phyloP scores from a whole-genome alignment of 2,329 filamentous ascomycete genomes.

The Alternaria sp. region DNA sequence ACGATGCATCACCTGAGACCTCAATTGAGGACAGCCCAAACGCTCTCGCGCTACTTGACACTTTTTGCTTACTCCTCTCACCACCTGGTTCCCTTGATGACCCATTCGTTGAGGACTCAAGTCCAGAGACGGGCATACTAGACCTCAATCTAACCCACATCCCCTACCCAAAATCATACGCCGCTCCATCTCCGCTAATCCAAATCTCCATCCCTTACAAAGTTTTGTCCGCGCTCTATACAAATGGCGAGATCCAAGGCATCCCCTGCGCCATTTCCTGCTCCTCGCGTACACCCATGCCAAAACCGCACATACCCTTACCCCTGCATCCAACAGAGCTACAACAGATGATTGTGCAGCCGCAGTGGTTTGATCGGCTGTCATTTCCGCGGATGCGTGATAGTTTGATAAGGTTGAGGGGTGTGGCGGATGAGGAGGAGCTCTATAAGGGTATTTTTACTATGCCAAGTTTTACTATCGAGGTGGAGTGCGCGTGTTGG shows the following conservation, averaged over 20 bases:
- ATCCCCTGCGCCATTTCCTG: conserved; percentile 38
- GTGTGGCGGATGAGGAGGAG: conserved; percentile 51
- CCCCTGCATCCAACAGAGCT: conserved; percentile 47
- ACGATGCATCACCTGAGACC: not conserved
- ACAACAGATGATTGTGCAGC: conserved; percentile 49
- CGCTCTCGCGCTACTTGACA: not conserved
- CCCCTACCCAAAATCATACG: not conserved
- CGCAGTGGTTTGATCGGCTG: conserved; percentile 54
- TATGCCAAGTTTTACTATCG: conserved; percentile 47
- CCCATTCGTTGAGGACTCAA: not conserved
- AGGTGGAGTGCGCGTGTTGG: conserved; percentile 39
- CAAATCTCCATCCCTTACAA: conserved; percentile 27
- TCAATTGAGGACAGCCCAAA: not conserved
- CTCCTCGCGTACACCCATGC: conserved; percentile 35
- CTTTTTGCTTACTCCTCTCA: not conserved
- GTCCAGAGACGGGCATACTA: not conserved
- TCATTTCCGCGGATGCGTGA: conserved; percentile 55
- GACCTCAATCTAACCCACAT: not conserved
- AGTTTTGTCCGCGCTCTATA: conserved; percentile 43
- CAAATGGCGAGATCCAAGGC: conserved; percentile 34
- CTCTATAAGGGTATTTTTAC: conserved; percentile 48
- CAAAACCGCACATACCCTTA: conserved; percentile 27
- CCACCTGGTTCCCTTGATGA: not conserved
- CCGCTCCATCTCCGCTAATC: conserved; percentile 11
- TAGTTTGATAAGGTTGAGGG: conserved; percentile 45